Conservation (phyloP, 768 basidiomycete genomes). For the Mycena metata region DNA sequence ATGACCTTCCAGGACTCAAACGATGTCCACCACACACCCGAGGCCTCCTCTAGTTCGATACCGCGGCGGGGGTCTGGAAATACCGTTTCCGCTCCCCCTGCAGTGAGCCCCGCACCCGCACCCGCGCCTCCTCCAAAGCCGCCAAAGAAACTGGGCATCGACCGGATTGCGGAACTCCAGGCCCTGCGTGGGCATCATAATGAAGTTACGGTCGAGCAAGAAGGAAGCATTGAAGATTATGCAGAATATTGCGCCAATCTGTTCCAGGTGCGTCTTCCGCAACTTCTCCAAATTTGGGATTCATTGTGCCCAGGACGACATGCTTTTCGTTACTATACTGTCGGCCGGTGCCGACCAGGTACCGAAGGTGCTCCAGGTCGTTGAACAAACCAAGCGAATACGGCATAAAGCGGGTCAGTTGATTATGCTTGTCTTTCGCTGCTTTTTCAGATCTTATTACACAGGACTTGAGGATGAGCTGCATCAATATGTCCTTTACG, state of each 20-base stretch:
- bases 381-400: slow-evolving; percentile 84
- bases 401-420: slow-evolving; percentile 77
- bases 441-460: slow-evolving; percentile 15
- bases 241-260: slow-evolving; percentile 75
- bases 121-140: slow-evolving; percentile 72
- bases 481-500: slow-evolving; percentile 84
- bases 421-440: not conserved
- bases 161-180: slow-evolving; percentile 81
- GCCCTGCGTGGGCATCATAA: slow-evolving; percentile 77
- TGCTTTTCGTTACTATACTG: slow-evolving; percentile 83
- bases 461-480: slow-evolving; percentile 68
- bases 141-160: slow-evolving; percentile 73
- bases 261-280: slow-evolving; percentile 62
- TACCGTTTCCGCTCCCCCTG: slow-evolving; percentile 35
- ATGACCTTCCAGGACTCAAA: slow-evolving; percentile 83
- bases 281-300: not conserved
- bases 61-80: slow-evolving; percentile 19
- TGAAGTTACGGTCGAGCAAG: slow-evolving; percentile 77
- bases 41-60: slow-evolving; percentile 27
- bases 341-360: slow-evolving; percentile 75
- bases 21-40: slow-evolving; percentile 63
- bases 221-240: slow-evolving; percentile 75
- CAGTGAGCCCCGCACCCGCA: slow-evolving; percentile 43
- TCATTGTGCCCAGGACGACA: slow-evolving; percentile 69
- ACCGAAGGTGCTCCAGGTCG: slow-evolving; percentile 83